Evolutionary conservation across 306 rosid genomes (phyloP).

Genomic region (Inga laurina): DNA sequence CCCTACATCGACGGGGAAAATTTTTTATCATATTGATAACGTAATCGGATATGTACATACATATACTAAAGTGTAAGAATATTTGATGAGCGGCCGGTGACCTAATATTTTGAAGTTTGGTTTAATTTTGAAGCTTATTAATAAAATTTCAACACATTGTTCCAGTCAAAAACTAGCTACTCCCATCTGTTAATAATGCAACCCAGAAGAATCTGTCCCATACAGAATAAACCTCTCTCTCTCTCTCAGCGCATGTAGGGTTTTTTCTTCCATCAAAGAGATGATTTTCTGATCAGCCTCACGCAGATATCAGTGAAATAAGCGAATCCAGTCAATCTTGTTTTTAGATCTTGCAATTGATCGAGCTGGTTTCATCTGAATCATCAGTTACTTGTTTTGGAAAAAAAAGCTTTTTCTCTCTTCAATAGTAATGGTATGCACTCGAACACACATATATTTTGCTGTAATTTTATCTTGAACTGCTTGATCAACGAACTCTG

Average conservation of each 20-base stretch:
- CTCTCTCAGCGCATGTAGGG: slow-evolving; percentile 14
- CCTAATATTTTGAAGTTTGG: not conserved
- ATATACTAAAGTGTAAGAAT: slow-evolving; percentile 21
- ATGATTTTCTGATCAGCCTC: slow-evolving; percentile 27
- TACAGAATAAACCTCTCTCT: not conserved
- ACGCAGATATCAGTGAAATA: not conserved
- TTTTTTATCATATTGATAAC: not conserved
- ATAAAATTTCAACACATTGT: slow-evolving; percentile 16
- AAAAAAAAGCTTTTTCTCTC: not conserved
- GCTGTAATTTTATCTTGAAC: not conserved
- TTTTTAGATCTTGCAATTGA: slow-evolving; percentile 4
- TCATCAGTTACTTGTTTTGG: not conserved
- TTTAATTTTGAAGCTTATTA: not conserved
- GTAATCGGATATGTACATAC: not conserved
- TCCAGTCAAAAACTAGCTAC: not conserved
- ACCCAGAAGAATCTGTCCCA: not conserved
- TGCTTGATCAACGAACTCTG: not conserved
- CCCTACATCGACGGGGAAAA: not conserved
- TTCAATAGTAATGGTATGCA: not conserved
- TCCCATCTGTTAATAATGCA: not conserved
- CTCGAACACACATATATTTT: not conserved
- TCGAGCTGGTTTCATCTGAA: not conserved
- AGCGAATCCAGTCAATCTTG: not conserved
- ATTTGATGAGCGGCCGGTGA: slow-evolving; percentile 15
- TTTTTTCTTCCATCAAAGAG: slow-evolving; percentile 5